phyloP scores from a whole-genome alignment of 2,329 filamentous ascomycete species.

The Sporothrix globosa region DNA sequence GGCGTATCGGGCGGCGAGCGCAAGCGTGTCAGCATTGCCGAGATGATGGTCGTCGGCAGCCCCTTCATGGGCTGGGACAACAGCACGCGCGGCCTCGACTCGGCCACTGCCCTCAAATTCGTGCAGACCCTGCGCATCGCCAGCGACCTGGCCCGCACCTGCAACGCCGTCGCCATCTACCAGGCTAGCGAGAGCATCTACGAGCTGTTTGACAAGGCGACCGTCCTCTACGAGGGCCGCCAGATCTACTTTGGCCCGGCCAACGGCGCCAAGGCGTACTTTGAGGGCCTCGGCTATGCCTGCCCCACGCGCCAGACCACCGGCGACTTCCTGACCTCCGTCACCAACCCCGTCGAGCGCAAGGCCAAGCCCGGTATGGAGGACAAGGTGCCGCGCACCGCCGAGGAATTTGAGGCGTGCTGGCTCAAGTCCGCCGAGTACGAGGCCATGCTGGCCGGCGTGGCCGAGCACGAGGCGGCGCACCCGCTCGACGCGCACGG shows the following conservation, averaged over 20 bases:
- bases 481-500: constrained; percentile 53
- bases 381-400: constrained; percentile 59
- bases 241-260: constrained; percentile 69
- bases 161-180: constrained; percentile 69
- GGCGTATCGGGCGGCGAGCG: constrained; percentile 65
- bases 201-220: constrained; percentile 68
- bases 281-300: constrained; percentile 68
- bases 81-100: constrained; percentile 66
- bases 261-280: constrained; percentile 65
- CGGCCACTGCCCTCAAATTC: constrained; percentile 67
- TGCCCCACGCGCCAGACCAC: constrained; percentile 65
- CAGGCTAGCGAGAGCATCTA: constrained; percentile 69
- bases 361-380: constrained; percentile 66
- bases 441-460: constrained; percentile 55
- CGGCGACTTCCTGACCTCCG: constrained; percentile 75
- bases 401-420: constrained; percentile 62
- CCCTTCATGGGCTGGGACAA: constrained; percentile 70
- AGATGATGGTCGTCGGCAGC: constrained; percentile 61
- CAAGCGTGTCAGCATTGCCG: constrained; percentile 76
- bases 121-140: constrained; percentile 66
- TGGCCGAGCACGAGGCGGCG: constrained; percentile 58
- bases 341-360: constrained; percentile 74
- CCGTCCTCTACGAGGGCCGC: constrained; percentile 70
- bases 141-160: constrained; percentile 64
- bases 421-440: constrained; percentile 62